Conservation (phyloP, 2,329 filamentous ascomycete genomes). For the Fusarium ramigenum region DNA sequence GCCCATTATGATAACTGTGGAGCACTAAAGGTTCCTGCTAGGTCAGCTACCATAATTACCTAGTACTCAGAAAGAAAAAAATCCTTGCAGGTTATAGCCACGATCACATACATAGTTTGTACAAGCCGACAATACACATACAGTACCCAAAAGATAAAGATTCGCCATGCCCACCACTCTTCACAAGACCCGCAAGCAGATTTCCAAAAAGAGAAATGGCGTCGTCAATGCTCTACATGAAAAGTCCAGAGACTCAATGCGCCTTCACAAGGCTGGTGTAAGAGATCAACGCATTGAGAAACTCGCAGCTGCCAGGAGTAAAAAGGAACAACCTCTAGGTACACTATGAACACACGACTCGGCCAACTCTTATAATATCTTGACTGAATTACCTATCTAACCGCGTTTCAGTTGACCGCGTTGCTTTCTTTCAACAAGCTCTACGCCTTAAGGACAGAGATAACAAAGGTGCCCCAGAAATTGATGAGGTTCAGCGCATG, state of each 20-base stretch:
- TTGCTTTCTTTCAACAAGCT: constrained; percentile 74
- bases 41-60: background rate
- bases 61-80: constrained; percentile 11
- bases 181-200: constrained; percentile 87
- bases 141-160: background rate
- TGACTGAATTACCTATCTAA: constrained; percentile 23
- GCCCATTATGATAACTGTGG: constrained; percentile 9
- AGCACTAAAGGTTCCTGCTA: constrained; percentile 6
- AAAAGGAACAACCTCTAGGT: constrained; percentile 80
- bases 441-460: constrained; percentile 58
- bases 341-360: constrained; percentile 41
- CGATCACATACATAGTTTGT: background rate
- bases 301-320: constrained; percentile 73
- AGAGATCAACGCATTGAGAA: constrained; percentile 85
- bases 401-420: constrained; percentile 48
- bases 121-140: constrained; percentile 8
- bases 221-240: constrained; percentile 81
- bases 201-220: constrained; percentile 84
- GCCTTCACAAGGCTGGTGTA: constrained; percentile 79
- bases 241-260: constrained; percentile 85
- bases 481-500: constrained; percentile 67
- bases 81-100: constrained; percentile 15
- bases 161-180: constrained; percentile 78
- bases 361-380: background rate
- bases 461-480: constrained; percentile 61